Conservation (phyloP, 2,329 filamentous ascomycete species). For the Monosporascus sp. region DNA sequence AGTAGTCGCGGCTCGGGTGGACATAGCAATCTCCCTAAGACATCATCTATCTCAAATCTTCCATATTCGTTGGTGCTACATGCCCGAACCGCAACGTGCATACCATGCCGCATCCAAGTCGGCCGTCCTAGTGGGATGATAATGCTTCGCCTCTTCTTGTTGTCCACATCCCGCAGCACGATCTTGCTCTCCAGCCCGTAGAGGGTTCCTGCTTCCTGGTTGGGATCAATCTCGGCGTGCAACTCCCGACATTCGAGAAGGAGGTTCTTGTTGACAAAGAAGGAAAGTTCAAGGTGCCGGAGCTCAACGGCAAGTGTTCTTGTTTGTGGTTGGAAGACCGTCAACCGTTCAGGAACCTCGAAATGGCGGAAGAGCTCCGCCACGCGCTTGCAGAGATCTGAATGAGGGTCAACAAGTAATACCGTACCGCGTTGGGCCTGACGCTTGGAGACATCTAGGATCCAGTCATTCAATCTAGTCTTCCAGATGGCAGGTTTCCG, state of each 20-base stretch:
- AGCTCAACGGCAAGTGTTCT: slow-evolving; percentile 40
- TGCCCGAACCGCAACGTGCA: slow-evolving; percentile 38
- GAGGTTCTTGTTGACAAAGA: slow-evolving; percentile 38
- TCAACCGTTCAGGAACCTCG: slow-evolving; percentile 37
- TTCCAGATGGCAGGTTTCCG: slow-evolving; percentile 30
- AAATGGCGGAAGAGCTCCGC: slow-evolving; percentile 43
- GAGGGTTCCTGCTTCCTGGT: slow-evolving; percentile 56
- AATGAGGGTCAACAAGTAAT: slow-evolving; percentile 44
- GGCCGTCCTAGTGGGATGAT: slow-evolving; percentile 46
- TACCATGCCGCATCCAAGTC: slow-evolving; percentile 19
- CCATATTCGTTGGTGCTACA: slow-evolving; percentile 34
- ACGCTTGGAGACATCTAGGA: slow-evolving; percentile 22
- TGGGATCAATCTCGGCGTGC: slow-evolving; percentile 42
- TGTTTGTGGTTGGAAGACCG: slow-evolving; percentile 38
- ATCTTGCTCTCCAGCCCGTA: slow-evolving; percentile 56
- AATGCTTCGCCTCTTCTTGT: slow-evolving; percentile 39
- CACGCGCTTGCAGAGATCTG: slow-evolving; percentile 33
- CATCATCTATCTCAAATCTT: slow-evolving; percentile 47
- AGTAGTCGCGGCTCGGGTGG: slow-evolving; percentile 48
- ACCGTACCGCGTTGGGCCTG: slow-evolving; percentile 14
- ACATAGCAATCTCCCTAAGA: slow-evolving; percentile 51
- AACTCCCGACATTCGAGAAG: slow-evolving; percentile 46
- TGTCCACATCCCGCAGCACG: slow-evolving; percentile 43
- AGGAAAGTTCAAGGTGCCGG: slow-evolving; percentile 46
- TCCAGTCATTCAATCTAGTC: slow-evolving; percentile 25